Conservation (phyloP, 305 asterid genomes). For the Solanum hybrid region DNA sequence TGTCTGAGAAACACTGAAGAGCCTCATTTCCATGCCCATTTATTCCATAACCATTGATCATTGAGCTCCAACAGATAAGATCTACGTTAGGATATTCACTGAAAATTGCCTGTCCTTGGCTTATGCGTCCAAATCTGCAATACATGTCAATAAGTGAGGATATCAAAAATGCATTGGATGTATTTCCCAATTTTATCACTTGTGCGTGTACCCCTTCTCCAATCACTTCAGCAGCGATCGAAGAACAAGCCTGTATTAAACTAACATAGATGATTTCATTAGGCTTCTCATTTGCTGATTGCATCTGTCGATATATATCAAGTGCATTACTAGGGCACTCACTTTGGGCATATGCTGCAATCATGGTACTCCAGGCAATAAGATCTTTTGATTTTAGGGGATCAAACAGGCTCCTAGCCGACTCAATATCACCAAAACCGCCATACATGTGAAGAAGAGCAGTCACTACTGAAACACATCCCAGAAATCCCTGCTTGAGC, state of each 20-base stretch:
- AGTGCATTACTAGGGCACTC: constrained; percentile 37
- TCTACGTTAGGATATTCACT: constrained; percentile 36
- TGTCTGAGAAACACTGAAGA: constrained; percentile 51
- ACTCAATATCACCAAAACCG: constrained; percentile 39
- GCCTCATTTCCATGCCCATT: constrained; percentile 69
- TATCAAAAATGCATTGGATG: constrained; percentile 37
- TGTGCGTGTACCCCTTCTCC: constrained; percentile 57
- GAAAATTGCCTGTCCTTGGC: constrained; percentile 46
- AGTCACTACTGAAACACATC: constrained; percentile 36
- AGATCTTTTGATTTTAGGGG: constrained; percentile 46
- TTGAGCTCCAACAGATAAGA: constrained; percentile 84
- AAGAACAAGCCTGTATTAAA: constrained; percentile 49
- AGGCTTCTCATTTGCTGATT: constrained; percentile 47
- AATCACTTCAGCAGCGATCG: constrained; percentile 27
- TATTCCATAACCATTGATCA: constrained; percentile 73
- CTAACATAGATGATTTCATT: constrained; percentile 55
- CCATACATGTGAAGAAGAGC: constrained; percentile 59
- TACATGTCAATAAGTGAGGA: constrained; percentile 62
- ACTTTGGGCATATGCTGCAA: constrained; percentile 47
- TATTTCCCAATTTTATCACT: constrained; percentile 45
- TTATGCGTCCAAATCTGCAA: constrained; percentile 56
- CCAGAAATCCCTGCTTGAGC: constrained; percentile 44
- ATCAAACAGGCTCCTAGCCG: constrained; percentile 50
- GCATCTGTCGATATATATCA: constrained; percentile 46
- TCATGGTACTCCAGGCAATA: constrained; percentile 75